Percentiles rank a stretch among this genome's conserved stretches.
These are phyloP conservation scores for Hypoxylon subgilvum DNA, from an alignment of 495 filamentous ascomycete genomes.

Conservation along the genomic window DNA sequence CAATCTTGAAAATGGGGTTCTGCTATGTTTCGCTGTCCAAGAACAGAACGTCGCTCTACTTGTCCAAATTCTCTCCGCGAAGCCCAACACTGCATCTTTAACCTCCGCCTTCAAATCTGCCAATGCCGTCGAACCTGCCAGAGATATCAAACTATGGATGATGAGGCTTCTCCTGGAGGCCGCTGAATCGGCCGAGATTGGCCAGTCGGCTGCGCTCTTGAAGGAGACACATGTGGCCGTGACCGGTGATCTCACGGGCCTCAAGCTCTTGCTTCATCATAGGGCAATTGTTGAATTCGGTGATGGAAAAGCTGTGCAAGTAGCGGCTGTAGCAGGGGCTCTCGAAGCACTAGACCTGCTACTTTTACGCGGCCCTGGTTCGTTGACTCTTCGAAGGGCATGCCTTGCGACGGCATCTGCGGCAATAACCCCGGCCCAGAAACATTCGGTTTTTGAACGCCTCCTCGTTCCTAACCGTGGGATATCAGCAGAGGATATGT, in stretches of 20 bases:
- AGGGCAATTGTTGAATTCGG: not conserved
- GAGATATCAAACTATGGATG: not conserved
- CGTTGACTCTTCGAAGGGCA: not conserved
- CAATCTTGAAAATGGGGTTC: not conserved
- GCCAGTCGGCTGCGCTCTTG: not conserved
- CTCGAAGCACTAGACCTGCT: not conserved
- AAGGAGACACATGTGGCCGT: not conserved
- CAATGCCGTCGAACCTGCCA: too few species aligned
- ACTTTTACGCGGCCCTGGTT: not conserved
- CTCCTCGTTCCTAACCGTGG: not conserved
- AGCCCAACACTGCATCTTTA: not conserved
- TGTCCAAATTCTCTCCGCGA: not conserved
- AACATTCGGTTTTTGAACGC: not conserved
- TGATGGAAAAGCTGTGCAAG: not conserved
- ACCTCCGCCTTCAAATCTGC: not conserved
- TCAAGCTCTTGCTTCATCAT: not conserved
- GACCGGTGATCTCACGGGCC: not conserved
- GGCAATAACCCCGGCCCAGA: not conserved
- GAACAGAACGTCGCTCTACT: not conserved
- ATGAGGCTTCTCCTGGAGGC: not conserved
- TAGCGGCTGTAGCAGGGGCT: not conserved
- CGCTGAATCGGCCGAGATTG: not conserved
- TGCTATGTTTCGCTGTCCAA: not conserved
- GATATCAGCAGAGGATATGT: not conserved
- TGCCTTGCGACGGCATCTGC: not conserved